Percentiles rank a stretch among this genome's conserved stretches.
These are phyloP conservation scores for Borealophlyctis nickersoniae DNA, from an alignment of 192 early-diverging fungal genomes.

Conservation along the genomic window DNA sequence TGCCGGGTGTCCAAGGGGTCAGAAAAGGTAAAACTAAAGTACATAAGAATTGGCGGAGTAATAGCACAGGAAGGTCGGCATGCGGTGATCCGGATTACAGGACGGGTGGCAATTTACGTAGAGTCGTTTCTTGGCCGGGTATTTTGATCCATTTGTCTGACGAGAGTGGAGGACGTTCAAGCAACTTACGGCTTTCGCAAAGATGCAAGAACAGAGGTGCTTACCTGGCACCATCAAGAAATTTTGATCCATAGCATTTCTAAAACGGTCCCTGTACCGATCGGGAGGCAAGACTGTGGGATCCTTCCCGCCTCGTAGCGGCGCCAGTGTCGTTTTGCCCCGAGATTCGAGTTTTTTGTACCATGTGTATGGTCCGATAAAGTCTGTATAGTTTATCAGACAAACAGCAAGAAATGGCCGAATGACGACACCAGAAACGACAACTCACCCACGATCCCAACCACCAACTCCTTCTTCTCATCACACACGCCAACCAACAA, in stretches of 20 bases:
- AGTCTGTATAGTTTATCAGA: constrained; percentile 38
- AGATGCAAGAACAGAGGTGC: not conserved
- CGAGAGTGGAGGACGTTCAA: not conserved
- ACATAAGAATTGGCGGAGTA: too few relatives aligned
- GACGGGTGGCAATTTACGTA: too few relatives aligned
- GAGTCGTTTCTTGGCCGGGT: constrained; percentile 7
- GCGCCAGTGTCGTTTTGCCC: constrained; percentile 58
- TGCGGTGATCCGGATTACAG: too few relatives aligned
- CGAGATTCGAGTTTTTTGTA: constrained; percentile 50
- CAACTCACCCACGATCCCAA: constrained; percentile 44
- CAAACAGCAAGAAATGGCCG: too few relatives aligned
- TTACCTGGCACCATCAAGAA: constrained; percentile 38
- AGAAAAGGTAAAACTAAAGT: too few relatives aligned
- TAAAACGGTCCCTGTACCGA: constrained; percentile 37
- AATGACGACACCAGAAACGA: not conserved
- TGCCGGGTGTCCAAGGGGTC: too few relatives aligned
- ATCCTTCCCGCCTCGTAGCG: constrained; percentile 31
- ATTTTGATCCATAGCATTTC: constrained; percentile 43
- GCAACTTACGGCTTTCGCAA: not conserved
- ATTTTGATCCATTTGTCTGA: constrained; percentile 30
- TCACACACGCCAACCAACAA: constrained; percentile 45
- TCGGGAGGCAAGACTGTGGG: constrained; percentile 43
- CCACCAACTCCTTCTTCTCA: constrained; percentile 37
- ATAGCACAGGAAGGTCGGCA: too few relatives aligned
- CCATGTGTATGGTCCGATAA: constrained; percentile 46